Conservation (phyloP, 2,329 filamentous ascomycete species). For the Nigrospora osmanthi region DNA sequence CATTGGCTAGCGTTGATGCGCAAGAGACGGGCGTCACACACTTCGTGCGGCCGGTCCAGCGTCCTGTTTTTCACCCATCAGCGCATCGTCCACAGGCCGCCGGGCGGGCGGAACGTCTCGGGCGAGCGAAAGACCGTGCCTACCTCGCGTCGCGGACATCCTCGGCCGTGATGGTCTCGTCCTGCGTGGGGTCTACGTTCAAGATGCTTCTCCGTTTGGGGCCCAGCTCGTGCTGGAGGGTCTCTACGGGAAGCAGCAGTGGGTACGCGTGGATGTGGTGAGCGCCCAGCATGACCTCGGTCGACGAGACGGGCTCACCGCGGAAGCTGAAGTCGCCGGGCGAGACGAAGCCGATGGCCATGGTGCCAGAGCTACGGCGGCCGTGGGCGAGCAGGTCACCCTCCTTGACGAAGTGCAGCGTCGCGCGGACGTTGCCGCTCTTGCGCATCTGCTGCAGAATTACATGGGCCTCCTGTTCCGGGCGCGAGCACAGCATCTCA, state of each 20-base stretch:
- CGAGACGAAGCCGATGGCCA: neutral
- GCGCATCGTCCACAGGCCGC: too few species aligned
- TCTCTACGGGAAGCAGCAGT: neutral
- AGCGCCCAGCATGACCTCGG: neutral
- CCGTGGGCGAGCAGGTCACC: neutral
- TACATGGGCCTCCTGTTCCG: slow-evolving; percentile 1
- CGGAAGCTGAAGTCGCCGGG: neutral
- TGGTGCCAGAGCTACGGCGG: neutral
- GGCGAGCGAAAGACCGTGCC: too few species aligned
- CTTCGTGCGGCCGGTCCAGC: neutral
- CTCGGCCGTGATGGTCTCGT: neutral
- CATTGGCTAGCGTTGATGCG: neutral
- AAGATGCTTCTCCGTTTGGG: neutral
- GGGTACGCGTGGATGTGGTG: slow-evolving; percentile 1
- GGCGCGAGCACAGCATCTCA: slow-evolving; percentile 1
- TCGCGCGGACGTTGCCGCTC: neutral
- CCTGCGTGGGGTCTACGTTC: neutral
- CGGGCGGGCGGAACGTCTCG: too few species aligned
- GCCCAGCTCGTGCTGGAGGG: neutral
- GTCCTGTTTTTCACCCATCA: neutral
- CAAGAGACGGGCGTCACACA: neutral
- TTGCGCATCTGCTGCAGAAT: slow-evolving; percentile 2
- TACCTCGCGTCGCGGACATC: neutral
- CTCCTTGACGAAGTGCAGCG: slow-evolving; percentile 1
- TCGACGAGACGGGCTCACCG: too few species aligned